These are phyloP conservation scores for Fomitopsis serialis DNA, from an alignment of 768 basidiomycete genomes.

Conservation along the genomic window DNA sequence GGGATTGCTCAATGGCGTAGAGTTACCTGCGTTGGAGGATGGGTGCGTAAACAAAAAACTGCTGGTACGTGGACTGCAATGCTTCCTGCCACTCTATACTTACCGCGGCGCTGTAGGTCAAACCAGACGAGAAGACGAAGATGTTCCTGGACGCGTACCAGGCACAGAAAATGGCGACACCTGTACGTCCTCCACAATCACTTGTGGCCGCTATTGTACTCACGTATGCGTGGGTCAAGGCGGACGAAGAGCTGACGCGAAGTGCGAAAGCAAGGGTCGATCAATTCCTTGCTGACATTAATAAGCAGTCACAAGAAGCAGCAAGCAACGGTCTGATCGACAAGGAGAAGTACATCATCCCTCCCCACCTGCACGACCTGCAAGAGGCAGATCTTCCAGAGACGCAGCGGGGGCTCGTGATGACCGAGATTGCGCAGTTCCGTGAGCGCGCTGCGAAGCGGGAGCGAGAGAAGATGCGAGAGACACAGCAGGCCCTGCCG, in stretches of 20 bases:
- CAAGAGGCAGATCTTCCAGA: constrained; percentile 97
- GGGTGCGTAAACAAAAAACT: constrained; percentile 59
- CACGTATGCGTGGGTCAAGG: constrained; percentile 40
- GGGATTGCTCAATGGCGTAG: constrained; percentile 55
- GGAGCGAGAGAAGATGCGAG: constrained; percentile 83
- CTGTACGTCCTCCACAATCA: constrained; percentile 57
- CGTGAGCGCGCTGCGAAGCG: constrained; percentile 89
- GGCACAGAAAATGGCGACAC: constrained; percentile 71
- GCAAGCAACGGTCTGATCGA: constrained; percentile 70
- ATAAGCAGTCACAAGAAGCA: constrained; percentile 65
- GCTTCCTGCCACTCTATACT: constrained; percentile 22
- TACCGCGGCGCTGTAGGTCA: constrained; percentile 51
- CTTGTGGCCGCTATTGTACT: too few species aligned
- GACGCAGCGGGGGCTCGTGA: constrained; percentile 85
- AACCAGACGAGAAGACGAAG: constrained; percentile 94
- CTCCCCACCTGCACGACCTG: constrained; percentile 94
- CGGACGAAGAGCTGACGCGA: constrained; percentile 60
- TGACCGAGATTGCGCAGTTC: constrained; percentile 95
- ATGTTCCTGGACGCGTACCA: constrained; percentile 83
- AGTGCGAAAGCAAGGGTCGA: constrained; percentile 63
- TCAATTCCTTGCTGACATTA: constrained; percentile 65
- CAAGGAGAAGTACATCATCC: constrained; percentile 86
- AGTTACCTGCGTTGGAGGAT: constrained; percentile 57
- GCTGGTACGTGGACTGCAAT: constrained; percentile 47
- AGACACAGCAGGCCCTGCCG: constrained; percentile 51